Evolutionary conservation across 441 rosid species (phyloP).

Genomic region (Breynia disticha): DNA sequence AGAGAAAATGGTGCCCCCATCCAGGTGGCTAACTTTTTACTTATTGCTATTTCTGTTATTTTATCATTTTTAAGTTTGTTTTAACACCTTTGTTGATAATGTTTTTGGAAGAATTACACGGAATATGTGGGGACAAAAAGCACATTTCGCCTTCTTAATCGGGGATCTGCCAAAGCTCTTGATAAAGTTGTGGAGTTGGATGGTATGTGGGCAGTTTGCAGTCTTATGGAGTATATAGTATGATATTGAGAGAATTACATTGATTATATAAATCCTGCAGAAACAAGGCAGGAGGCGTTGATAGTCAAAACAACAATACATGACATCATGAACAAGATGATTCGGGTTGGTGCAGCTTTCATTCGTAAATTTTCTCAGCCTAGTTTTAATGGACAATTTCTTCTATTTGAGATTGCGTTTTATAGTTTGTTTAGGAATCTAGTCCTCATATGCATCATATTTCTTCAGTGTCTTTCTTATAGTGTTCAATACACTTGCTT

Average conservation of each 20-base stretch:
- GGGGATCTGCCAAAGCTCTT: slow-evolving; percentile 97
- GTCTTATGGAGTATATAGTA: slow-evolving; percentile 8
- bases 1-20: slow-evolving; percentile 95
- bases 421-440: too few species aligned
- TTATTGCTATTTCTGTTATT: slow-evolving; percentile 1
- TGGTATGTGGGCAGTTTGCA: slow-evolving; percentile 38
- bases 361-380: background rate
- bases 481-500: background rate
- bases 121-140: slow-evolving; percentile 54
- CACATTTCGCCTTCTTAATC: slow-evolving; percentile 82
- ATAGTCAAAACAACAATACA: slow-evolving; percentile 89
- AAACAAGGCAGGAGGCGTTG: slow-evolving; percentile 63
- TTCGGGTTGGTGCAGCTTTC: slow-evolving; percentile 43
- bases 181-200: slow-evolving; percentile 97
- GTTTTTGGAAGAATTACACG: slow-evolving; percentile 24
- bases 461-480: background rate
- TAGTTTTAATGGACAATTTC: slow-evolving; percentile 8
- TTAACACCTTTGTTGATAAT: slow-evolving; percentile 1
- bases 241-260: slow-evolving; percentile 12
- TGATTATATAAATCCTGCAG: slow-evolving; percentile 36
- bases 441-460: too few species aligned
- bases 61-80: slow-evolving; percentile 3
- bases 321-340: slow-evolving; percentile 94
- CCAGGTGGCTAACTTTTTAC: slow-evolving; percentile 35
- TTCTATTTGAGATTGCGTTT: background rate